phyloP scores from a whole-genome alignment of 306 rosid species.

The Senna tora region DNA sequence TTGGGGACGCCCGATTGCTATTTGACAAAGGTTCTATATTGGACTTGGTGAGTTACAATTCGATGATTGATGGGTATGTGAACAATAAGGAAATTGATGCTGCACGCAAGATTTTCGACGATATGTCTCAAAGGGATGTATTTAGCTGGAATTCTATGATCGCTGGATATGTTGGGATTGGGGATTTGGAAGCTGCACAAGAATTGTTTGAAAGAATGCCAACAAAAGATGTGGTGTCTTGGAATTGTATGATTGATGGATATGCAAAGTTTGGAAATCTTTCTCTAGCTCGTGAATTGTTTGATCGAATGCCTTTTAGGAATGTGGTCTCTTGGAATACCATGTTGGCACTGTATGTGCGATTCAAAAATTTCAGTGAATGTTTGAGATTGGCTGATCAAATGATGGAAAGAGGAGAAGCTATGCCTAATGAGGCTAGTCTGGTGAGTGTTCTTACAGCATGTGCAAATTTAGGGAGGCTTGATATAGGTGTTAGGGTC shows the following conservation, averaged over 20 bases:
- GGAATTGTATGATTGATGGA: slow-evolving; percentile 76
- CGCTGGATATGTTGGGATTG: slow-evolving; percentile 51
- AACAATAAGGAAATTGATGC: slow-evolving; percentile 43
- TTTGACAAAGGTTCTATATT: slow-evolving; percentile 47
- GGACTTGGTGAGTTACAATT: slow-evolving; percentile 73
- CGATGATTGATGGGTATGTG: slow-evolving; percentile 64
- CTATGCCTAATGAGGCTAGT: slow-evolving; percentile 66
- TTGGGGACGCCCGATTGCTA: slow-evolving; percentile 48
- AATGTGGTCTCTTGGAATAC: slow-evolving; percentile 67
- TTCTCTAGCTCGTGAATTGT: slow-evolving; percentile 46
- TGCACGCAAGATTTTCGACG: slow-evolving; percentile 53
- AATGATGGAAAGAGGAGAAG: slow-evolving; percentile 54
- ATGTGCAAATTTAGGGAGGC: slow-evolving; percentile 64
- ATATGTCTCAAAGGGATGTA: slow-evolving; percentile 55
- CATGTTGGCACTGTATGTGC: slow-evolving; percentile 51
- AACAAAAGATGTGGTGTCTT: slow-evolving; percentile 54
- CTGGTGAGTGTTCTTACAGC: slow-evolving; percentile 66
- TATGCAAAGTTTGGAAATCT: slow-evolving; percentile 51
- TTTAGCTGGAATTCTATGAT: slow-evolving; percentile 63
- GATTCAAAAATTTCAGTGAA: slow-evolving; percentile 49
- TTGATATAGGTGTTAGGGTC: slow-evolving; percentile 52
- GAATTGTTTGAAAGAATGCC: slow-evolving; percentile 54
- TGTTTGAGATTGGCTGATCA: slow-evolving; percentile 55
- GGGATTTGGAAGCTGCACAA: slow-evolving; percentile 51
- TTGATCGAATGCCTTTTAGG: slow-evolving; percentile 45